phyloP scores from a whole-genome alignment of 352 stramenopile species.

The Pythium aquatile region DNA sequence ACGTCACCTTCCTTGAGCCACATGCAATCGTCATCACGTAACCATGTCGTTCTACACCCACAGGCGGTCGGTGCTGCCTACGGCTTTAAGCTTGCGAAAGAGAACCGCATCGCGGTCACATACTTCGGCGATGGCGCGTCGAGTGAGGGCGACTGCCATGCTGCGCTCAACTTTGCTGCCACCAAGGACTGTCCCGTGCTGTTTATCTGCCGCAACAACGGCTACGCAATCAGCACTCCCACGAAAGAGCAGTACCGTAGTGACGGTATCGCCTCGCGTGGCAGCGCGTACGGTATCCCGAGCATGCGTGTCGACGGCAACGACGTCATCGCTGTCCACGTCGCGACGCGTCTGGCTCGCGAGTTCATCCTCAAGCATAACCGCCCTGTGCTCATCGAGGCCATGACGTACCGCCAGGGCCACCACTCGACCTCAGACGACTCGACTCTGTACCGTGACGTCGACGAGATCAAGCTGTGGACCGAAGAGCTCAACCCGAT shows the following conservation, averaged over 20 bases:
- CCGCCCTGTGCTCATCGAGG: constrained; percentile 95
- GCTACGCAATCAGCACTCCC: constrained; percentile 97
- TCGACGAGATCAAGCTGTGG: constrained; percentile 93
- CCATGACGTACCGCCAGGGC: constrained; percentile 98
- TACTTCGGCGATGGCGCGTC: constrained; percentile 98
- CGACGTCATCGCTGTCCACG: constrained; percentile 95
- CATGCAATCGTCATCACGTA: background rate
- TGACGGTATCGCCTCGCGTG: constrained; percentile 95
- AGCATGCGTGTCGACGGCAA: constrained; percentile 98
- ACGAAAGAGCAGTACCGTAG: constrained; percentile 95
- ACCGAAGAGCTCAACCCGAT: constrained; percentile 91
- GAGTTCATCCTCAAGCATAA: constrained; percentile 89
- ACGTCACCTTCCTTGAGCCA: constrained; percentile 1
- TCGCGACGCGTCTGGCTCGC: constrained; percentile 88
- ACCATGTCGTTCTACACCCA: background rate
- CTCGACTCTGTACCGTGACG: constrained; percentile 93
- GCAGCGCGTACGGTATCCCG: constrained; percentile 95
- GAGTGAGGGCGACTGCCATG: constrained; percentile 97
- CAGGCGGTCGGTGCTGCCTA: constrained; percentile 96
- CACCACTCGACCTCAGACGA: constrained; percentile 99
- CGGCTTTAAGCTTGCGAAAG: constrained; percentile 93
- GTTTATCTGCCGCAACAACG: constrained; percentile 99
- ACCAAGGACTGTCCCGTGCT: constrained; percentile 95
- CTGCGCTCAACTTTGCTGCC: constrained; percentile 95
- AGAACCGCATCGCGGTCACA: constrained; percentile 89